These are phyloP conservation scores for Penicillium antarcticum DNA, from an alignment of 495 filamentous ascomycete species.

Conservation along the genomic window DNA sequence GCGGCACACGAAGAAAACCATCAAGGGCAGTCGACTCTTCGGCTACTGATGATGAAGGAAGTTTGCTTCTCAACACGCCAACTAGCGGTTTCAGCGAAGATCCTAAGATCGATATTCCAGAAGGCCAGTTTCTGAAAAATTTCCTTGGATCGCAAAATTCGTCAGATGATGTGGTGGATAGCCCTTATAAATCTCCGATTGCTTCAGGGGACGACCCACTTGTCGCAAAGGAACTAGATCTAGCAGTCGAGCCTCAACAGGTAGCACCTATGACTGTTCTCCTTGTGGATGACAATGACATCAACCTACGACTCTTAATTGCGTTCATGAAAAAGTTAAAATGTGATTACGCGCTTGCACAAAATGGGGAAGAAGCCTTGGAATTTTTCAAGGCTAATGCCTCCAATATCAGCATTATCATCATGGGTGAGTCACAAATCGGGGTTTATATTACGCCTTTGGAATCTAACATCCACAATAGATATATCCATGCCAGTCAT, in stretches of 20 bases:
- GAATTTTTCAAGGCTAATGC: slow-evolving; percentile 33
- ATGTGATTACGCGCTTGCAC: slow-evolving; percentile 29
- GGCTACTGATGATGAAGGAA: neutral
- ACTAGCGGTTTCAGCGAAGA: neutral
- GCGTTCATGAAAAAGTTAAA: slow-evolving; percentile 39
- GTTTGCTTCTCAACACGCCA: neutral
- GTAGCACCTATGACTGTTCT: slow-evolving; percentile 9
- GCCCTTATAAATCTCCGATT: too few species aligned
- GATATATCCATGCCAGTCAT: slow-evolving; percentile 60
- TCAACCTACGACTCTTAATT: slow-evolving; percentile 29
- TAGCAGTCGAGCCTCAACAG: neutral
- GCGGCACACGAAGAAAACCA: too few species aligned
- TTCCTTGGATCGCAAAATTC: neutral
- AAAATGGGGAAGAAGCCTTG: slow-evolving; percentile 52
- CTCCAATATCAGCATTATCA: slow-evolving; percentile 38
- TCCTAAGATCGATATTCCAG: neutral
- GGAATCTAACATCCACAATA: slow-evolving; percentile 2
- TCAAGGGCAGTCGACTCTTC: neutral
- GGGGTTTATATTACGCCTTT: neutral
- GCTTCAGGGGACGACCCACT: neutral
- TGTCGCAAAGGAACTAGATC: slow-evolving; percentile 4
- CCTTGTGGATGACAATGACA: slow-evolving; percentile 37
- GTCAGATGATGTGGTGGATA: too few species aligned
- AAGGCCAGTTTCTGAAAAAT: neutral
- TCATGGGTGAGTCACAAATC: slow-evolving; percentile 40